Conservation (phyloP, 2,329 filamentous ascomycete genomes). For the Monilinia polystroma region DNA sequence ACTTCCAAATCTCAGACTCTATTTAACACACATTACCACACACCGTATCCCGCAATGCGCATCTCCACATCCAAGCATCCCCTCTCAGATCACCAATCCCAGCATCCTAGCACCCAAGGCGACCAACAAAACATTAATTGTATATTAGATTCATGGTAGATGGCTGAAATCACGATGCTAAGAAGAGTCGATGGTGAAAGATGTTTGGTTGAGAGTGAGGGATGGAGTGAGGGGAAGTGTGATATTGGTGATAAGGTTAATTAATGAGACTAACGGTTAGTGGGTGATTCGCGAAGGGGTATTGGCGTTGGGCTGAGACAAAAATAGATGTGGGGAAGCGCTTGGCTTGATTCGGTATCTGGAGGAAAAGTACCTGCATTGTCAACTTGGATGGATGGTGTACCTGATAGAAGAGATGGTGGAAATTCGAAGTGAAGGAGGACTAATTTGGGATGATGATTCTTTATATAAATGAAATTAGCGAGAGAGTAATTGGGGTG, state of each 20-base stretch:
- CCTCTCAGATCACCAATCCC: neutral
- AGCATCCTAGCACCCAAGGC: neutral
- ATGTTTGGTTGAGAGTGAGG: neutral
- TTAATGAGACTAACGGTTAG: neutral
- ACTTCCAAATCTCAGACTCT: too few species aligned
- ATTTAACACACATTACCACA: too few species aligned
- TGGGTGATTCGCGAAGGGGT: neutral
- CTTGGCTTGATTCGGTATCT: neutral
- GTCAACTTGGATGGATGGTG: neutral
- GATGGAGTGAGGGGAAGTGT: neutral
- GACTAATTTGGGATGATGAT: neutral
- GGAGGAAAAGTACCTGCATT: neutral
- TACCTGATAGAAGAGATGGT: neutral
- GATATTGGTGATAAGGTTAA: neutral
- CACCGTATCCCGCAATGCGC: too few species aligned
- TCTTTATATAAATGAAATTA: too few species aligned
- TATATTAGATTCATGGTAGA: neutral
- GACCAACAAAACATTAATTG: neutral
- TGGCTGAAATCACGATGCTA: neutral
- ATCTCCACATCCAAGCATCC: too few species aligned
- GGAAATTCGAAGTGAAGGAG: neutral
- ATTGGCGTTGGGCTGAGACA: neutral
- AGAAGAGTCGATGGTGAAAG: neutral
- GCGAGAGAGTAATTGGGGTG: too few species aligned
- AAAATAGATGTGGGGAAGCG: slow-evolving; percentile 17